These are phyloP conservation scores for Exobasidium cylindrosporum DNA, from an alignment of 1,284 basidiomycete species.

Conservation along the genomic window DNA sequence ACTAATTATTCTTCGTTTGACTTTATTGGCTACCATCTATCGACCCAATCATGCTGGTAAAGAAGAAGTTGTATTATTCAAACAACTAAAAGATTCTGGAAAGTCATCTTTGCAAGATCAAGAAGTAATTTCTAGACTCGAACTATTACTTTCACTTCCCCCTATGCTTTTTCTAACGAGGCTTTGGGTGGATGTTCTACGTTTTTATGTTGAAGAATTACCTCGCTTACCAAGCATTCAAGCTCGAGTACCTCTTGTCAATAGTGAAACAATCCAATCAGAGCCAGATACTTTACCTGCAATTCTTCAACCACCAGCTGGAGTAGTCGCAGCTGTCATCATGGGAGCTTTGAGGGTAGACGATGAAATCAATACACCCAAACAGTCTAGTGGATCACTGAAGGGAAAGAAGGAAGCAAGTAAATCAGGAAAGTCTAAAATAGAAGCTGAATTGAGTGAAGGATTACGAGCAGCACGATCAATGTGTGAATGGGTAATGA, in stretches of 20 bases:
- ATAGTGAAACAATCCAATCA: not conserved
- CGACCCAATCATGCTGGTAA: not conserved
- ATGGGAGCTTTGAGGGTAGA: constrained; percentile 7
- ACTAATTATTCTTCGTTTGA: constrained; percentile 1
- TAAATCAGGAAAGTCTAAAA: not conserved
- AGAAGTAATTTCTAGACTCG: not conserved
- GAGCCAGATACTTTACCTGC: not conserved
- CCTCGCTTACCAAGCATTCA: not conserved
- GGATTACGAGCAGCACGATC: not conserved
- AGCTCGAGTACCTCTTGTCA: not conserved
- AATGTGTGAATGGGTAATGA: constrained; percentile 10
- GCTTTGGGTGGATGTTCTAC: constrained; percentile 1
- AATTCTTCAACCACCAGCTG: constrained; percentile 1
- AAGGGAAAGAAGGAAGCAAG: not conserved
- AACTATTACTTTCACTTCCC: not conserved
- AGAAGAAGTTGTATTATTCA: not conserved
- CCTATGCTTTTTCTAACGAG: not conserved
- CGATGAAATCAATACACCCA: not conserved
- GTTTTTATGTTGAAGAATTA: not conserved
- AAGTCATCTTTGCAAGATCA: not conserved
- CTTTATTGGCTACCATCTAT: constrained; percentile 1
- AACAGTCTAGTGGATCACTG: not conserved
- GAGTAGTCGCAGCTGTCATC: constrained; percentile 2
- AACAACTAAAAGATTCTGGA: not conserved
- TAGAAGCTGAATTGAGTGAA: not conserved